Conservation (phyloP, 805 yeast genomes). For the Komagataella pastoris region DNA sequence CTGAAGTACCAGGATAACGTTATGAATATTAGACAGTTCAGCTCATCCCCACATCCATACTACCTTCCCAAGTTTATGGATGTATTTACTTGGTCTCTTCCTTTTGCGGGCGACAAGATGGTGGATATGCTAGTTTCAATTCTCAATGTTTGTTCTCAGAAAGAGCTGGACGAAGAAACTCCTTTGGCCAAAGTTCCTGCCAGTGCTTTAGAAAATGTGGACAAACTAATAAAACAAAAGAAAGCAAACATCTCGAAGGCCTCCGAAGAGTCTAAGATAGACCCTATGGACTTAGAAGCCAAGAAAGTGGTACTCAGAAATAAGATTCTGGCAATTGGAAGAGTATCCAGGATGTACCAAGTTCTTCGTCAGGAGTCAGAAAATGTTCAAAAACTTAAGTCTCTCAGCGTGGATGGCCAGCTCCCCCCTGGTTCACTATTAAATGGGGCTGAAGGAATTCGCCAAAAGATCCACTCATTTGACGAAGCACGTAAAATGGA, state of each 20-base stretch:
- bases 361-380: slow-evolving; percentile 84
- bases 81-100: slow-evolving; percentile 93
- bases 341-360: slow-evolving; percentile 87
- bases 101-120: slow-evolving; percentile 93
- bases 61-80: slow-evolving; percentile 97
- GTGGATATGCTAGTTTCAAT: slow-evolving; percentile 87
- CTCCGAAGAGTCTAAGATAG: slow-evolving; percentile 3
- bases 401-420: slow-evolving; percentile 47
- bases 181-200: slow-evolving; percentile 27
- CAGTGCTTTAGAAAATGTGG: not conserved
- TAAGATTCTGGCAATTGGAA: slow-evolving; percentile 91
- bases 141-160: slow-evolving; percentile 88
- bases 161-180: slow-evolving; percentile 73
- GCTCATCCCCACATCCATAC: slow-evolving; percentile 88
- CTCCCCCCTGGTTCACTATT: slow-evolving; percentile 83
- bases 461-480: slow-evolving; percentile 55
- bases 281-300: slow-evolving; percentile 9
- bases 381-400: slow-evolving; percentile 70
- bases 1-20: slow-evolving; percentile 83
- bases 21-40: slow-evolving; percentile 92
- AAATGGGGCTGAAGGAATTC: slow-evolving; percentile 62
- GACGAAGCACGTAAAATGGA: slow-evolving; percentile 79
- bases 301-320: slow-evolving; percentile 47
- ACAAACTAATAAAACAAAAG: not conserved
- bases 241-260: not conserved